Evolutionary conservation across 176 grass and related monocot species (phyloP), one percentile per base, ranked within the genome.

Genomic region (Cenchrus fungigraminus): DNA sequence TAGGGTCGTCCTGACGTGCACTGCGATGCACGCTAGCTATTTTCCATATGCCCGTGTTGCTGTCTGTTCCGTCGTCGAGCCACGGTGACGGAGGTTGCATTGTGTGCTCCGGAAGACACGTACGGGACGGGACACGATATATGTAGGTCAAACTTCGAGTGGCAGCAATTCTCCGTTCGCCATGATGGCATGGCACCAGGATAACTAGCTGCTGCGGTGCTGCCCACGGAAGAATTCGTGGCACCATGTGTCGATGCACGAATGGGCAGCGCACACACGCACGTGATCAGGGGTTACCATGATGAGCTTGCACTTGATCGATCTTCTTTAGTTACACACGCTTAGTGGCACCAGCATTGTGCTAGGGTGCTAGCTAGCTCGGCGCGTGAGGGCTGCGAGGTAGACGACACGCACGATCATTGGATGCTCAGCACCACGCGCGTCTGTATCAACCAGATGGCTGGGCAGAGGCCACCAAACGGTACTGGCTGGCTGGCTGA

Each of bases 51-150:
- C 2, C 7, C 37, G 37, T 37, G 58, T 16, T 74, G 85, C 10
- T 74, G 16, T 47, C 69, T 17, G 85, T 0, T 5, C 55, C 3
- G 77, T 58, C 85, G 32, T 3, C 37, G 37, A 37, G 37, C 37
- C 37, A 37, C 37, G 37, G 37, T 4, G 37, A 37, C 37, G 37
- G 37, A 37, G 37, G 37, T 37, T 37, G 37, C 37, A 37, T 37
- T 88, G 66, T 79, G 68, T 80, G 76, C 68, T 19, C 51, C 58
- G 3, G 8, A 84, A 67, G 76, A 19, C 87, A 68, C 82, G 81
- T 25, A 54, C 11, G 17, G 49, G 65, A 86, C 9, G 71, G 61
- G 20, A 40, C 37, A 2, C 4, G 9, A 4, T 50, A 46, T 46
- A 46, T 6, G 0, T 62, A 62, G 78, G 71, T 77, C 55, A 82